Evolutionary conservation across 1,284 basidiomycete species (phyloP).

Genomic region (Trametes hirsuta): DNA sequence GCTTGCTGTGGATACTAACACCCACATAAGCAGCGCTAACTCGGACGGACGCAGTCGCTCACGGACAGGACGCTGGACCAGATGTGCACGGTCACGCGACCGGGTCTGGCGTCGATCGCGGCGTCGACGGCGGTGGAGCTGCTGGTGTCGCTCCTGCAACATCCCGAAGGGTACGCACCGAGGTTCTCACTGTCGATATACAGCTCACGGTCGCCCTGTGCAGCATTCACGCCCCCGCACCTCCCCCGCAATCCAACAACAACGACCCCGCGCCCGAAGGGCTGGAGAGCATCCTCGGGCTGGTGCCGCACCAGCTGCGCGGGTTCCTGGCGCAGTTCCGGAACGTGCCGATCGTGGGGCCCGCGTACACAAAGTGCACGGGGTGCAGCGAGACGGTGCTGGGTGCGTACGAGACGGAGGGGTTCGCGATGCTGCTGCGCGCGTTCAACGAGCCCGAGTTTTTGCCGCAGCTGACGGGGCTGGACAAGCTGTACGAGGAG

Average conservation of each 20-base stretch:
- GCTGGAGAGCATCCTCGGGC: slow-evolving; percentile 69
- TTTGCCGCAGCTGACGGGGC: slow-evolving; percentile 82
- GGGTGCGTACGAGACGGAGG: slow-evolving; percentile 72
- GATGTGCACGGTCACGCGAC: slow-evolving; percentile 99
- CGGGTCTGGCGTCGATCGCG: slow-evolving; percentile 92
- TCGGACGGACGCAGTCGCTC: slow-evolving; percentile 65
- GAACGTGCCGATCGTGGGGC: slow-evolving; percentile 82
- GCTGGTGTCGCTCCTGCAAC: slow-evolving; percentile 87
- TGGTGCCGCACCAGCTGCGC: slow-evolving; percentile 93
- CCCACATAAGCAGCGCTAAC: not conserved
- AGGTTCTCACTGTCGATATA: too few species aligned
- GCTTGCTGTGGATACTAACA: not conserved
- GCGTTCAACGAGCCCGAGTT: slow-evolving; percentile 88
- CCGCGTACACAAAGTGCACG: slow-evolving; percentile 88
- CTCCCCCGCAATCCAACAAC: slow-evolving; percentile 46
- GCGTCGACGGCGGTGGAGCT: slow-evolving; percentile 92
- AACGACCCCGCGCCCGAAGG: slow-evolving; percentile 34
- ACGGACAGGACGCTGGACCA: slow-evolving; percentile 96
- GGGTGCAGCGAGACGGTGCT: slow-evolving; percentile 83
- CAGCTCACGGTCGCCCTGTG: too few species aligned
- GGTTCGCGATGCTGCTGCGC: slow-evolving; percentile 78
- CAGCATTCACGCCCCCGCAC: slow-evolving; percentile 72
- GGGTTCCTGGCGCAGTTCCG: slow-evolving; percentile 89
- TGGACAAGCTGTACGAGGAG: slow-evolving; percentile 84
- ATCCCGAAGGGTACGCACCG: slow-evolving; percentile 76